Evolutionary conservation across 1,284 basidiomycete genomes (phyloP).

Genomic region (Boletus smithii): DNA sequence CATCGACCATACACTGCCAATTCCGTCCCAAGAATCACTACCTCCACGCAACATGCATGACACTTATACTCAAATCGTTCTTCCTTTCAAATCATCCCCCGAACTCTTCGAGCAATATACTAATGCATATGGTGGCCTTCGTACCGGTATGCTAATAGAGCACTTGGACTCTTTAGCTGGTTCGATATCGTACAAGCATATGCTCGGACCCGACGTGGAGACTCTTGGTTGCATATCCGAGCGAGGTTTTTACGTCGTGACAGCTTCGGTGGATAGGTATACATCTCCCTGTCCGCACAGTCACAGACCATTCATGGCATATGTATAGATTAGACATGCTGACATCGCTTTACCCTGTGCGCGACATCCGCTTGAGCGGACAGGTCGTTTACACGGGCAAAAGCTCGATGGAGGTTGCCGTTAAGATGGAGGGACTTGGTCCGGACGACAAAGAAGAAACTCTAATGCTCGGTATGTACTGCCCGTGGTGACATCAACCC

Average conservation of each 20-base stretch:
- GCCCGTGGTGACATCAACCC: constrained; percentile 5
- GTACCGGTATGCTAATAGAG: constrained; percentile 71
- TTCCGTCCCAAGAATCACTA: constrained; percentile 27
- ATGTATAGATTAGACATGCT: constrained; percentile 59
- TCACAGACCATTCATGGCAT: not conserved
- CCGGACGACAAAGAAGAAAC: constrained; percentile 50
- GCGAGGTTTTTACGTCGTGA: constrained; percentile 76
- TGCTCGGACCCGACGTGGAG: constrained; percentile 60
- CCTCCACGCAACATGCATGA: constrained; percentile 60
- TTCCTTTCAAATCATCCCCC: constrained; percentile 60
- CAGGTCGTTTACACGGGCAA: constrained; percentile 77
- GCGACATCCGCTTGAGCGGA: constrained; percentile 72
- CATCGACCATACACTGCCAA: constrained; percentile 15
- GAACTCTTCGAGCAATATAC: constrained; percentile 63
- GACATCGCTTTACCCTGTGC: constrained; percentile 50
- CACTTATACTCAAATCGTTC: constrained; percentile 61
- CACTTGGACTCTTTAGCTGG: constrained; percentile 81
- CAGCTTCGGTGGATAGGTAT: constrained; percentile 75
- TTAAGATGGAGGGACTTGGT: constrained; percentile 72
- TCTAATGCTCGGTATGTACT: constrained; percentile 57
- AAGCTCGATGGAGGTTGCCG: constrained; percentile 79
- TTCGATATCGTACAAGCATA: constrained; percentile 79
- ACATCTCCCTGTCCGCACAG: not conserved
- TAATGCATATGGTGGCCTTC: constrained; percentile 59
- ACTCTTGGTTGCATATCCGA: constrained; percentile 52